A percentile compares a stretch with the other conserved stretches of the same genome.
phyloP scores from a whole-genome alignment of 2,329 filamentous ascomycete genomes.

The Arachnomyces sp. region DNA sequence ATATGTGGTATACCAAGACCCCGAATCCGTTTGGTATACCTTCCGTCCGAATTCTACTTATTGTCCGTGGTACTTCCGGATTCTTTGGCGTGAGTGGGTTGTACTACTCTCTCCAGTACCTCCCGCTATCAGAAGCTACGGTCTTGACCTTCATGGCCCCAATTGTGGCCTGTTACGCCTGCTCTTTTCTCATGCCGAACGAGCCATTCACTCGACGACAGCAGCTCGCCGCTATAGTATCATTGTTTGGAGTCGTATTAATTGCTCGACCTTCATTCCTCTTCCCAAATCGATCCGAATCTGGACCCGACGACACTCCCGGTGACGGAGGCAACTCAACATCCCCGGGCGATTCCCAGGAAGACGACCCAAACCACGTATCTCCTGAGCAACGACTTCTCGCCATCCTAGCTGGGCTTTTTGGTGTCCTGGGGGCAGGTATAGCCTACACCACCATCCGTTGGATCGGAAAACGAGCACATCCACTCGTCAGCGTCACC shows the following conservation, averaged over 20 bases:
- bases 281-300: constrained; percentile 32
- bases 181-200: constrained; percentile 59
- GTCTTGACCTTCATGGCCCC: constrained; percentile 84
- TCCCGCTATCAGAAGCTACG: constrained; percentile 77
- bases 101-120: constrained; percentile 66
- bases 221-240: constrained; percentile 65
- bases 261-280: constrained; percentile 65
- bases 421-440: constrained; percentile 70
- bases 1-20: constrained; percentile 64
- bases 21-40: constrained; percentile 61
- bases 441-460: constrained; percentile 69
- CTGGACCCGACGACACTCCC: neutral
- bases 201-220: constrained; percentile 73
- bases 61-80: constrained; percentile 60
- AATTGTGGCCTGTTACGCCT: constrained; percentile 68
- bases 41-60: constrained; percentile 58
- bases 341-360: constrained; percentile 17
- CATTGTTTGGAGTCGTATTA: constrained; percentile 69
- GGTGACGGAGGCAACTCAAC: neutral
- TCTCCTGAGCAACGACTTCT: constrained; percentile 41
- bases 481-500: constrained; percentile 76
- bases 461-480: constrained; percentile 69
- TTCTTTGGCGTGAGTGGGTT: constrained; percentile 74
- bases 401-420: constrained; percentile 62
- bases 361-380: constrained; percentile 47